These are phyloP conservation scores for Phytophthora pistaciae DNA, from an alignment of 352 stramenopile genomes.

Conservation along the genomic window DNA sequence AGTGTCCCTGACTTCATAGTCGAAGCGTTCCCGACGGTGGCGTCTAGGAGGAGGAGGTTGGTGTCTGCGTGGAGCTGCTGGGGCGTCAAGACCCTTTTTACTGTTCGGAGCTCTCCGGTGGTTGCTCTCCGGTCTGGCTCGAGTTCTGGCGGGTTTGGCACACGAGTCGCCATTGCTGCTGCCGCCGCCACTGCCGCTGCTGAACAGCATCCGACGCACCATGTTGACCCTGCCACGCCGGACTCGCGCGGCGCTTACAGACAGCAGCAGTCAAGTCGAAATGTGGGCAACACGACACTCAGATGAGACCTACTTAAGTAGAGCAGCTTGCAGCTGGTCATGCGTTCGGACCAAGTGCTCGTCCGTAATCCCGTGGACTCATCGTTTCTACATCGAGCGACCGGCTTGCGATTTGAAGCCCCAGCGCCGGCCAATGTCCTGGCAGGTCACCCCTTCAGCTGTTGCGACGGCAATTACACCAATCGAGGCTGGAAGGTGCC, in stretches of 20 bases:
- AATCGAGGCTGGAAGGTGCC: slow-evolving; percentile 27
- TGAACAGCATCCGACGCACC: slow-evolving; percentile 24
- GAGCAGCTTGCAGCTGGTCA: slow-evolving; percentile 11
- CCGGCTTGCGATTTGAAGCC: slow-evolving; percentile 16
- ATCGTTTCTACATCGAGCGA: slow-evolving; percentile 32
- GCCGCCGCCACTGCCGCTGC: slow-evolving; percentile 7
- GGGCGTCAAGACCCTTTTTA: slow-evolving; percentile 12
- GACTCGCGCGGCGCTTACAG: slow-evolving; percentile 17
- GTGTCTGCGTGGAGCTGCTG: slow-evolving; percentile 10
- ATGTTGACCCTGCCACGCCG: slow-evolving; percentile 15
- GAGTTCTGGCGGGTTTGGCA: slow-evolving; percentile 10
- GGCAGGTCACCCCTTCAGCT: slow-evolving; percentile 17
- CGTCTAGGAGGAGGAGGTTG: slow-evolving; percentile 14
- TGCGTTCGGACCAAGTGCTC: slow-evolving; percentile 25
- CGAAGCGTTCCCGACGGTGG: slow-evolving; percentile 21
- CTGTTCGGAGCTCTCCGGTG: slow-evolving; percentile 18
- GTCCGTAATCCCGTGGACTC: slow-evolving; percentile 16
- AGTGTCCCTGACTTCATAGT: slow-evolving; percentile 11
- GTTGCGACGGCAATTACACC: slow-evolving; percentile 15
- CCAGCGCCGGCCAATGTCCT: slow-evolving; percentile 18
- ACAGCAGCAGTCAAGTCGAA: slow-evolving; percentile 24
- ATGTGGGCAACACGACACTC: slow-evolving; percentile 13
- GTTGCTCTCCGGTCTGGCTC: slow-evolving; percentile 1
- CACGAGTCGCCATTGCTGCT: slow-evolving; percentile 7
- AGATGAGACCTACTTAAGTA: slow-evolving; percentile 25